Evolutionary conservation across 2,329 filamentous ascomycete species (phyloP).

Genomic region (Fusarium proliferatum): DNA sequence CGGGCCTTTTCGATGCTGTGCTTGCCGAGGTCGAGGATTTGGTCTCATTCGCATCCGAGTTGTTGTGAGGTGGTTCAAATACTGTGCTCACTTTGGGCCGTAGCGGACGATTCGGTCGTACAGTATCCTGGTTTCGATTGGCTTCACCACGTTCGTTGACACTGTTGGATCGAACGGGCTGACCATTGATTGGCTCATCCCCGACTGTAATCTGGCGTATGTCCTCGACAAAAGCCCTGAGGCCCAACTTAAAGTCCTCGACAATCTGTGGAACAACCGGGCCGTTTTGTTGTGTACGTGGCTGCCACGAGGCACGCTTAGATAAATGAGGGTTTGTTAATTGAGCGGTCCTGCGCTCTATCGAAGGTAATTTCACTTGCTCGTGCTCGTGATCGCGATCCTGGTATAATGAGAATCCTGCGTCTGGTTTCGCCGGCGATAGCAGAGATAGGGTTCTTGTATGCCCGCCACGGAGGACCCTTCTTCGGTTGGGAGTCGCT

Average conservation of each 20-base stretch:
- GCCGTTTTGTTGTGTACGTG: slow-evolving; percentile 58
- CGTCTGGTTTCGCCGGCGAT: slow-evolving; percentile 69
- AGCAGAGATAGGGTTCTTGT: slow-evolving; percentile 80
- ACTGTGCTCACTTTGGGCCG: slow-evolving; percentile 57
- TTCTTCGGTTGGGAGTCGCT: slow-evolving; percentile 60
- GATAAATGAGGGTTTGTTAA: slow-evolving; percentile 54
- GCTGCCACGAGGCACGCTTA: slow-evolving; percentile 71
- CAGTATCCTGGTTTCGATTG: slow-evolving; percentile 57
- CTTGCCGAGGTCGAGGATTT: slow-evolving; percentile 44
- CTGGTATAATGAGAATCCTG: slow-evolving; percentile 57
- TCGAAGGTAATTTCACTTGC: slow-evolving; percentile 41
- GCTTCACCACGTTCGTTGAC: slow-evolving; percentile 39
- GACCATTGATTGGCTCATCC: slow-evolving; percentile 81
- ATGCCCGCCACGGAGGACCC: slow-evolving; percentile 75
- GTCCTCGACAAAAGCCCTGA: slow-evolving; percentile 96
- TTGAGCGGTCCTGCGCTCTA: slow-evolving; percentile 50
- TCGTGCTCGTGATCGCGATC: slow-evolving; percentile 48
- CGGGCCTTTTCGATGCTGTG: slow-evolving; percentile 47
- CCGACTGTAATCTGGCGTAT: slow-evolving; percentile 95
- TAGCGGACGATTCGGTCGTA: slow-evolving; percentile 55
- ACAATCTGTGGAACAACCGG: slow-evolving; percentile 79
- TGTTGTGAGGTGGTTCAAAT: slow-evolving; percentile 52
- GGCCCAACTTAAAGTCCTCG: slow-evolving; percentile 86
- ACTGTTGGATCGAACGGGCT: slow-evolving; percentile 36
- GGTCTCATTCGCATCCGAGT: slow-evolving; percentile 18